Evolutionary conservation across 2,329 filamentous ascomycete genomes (phyloP).

Genomic region (Diaporthe humulicola): DNA sequence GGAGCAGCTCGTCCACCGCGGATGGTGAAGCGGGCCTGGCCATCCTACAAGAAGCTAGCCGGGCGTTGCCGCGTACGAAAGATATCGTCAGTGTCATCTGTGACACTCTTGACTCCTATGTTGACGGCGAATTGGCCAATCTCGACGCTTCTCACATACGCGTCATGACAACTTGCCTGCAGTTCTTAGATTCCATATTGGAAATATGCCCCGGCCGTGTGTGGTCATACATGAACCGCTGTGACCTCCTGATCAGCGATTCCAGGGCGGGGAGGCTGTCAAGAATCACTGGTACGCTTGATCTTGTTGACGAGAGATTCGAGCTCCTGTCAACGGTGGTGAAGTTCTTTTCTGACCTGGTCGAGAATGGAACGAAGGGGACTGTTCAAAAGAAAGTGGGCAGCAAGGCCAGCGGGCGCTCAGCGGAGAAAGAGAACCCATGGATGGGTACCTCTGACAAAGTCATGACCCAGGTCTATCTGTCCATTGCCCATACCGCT

Average conservation of each 20-base stretch:
- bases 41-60: conserved; percentile 71
- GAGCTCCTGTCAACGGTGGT: conserved; percentile 82
- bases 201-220: conserved; percentile 84
- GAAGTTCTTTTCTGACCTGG: conserved; percentile 78
- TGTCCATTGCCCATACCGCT: conserved; percentile 80
- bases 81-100: conserved; percentile 88
- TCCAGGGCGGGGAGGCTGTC: conserved; percentile 82
- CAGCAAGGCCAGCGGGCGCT: conserved; percentile 61
- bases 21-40: conserved; percentile 54
- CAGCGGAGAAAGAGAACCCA: conserved; percentile 63
- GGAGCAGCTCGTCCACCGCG: background rate
- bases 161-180: conserved; percentile 77
- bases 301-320: conserved; percentile 82
- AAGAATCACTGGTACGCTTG: conserved; percentile 83
- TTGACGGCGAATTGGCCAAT: conserved; percentile 68
- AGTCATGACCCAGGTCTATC: conserved; percentile 77
- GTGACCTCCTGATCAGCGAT: conserved; percentile 82
- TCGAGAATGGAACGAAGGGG: conserved; percentile 81
- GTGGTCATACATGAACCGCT: conserved; percentile 90
- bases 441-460: conserved; percentile 84
- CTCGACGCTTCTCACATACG: conserved; percentile 76
- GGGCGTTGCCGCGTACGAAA: conserved; percentile 66
- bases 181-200: conserved; percentile 82
- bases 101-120: conserved; percentile 82
- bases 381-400: conserved; percentile 75